Conservation (phyloP, 140 eudicot genomes). For the Flaveria floridana region DNA sequence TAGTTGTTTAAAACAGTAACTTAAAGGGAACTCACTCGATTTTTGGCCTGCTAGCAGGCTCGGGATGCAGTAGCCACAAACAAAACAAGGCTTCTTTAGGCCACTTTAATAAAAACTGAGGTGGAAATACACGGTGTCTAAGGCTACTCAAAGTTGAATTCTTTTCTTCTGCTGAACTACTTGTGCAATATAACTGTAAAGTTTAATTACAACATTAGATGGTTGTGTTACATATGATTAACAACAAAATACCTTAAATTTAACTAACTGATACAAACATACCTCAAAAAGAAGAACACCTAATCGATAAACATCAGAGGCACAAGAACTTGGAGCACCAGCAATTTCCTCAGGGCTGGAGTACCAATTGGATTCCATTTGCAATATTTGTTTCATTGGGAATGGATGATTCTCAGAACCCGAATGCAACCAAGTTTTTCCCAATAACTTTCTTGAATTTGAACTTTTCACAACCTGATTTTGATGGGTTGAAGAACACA, state of each 20-base stretch:
- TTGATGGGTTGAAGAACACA: background rate
- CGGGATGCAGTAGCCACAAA: constrained; percentile 84
- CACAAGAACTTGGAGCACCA: constrained; percentile 65
- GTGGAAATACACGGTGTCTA: constrained; percentile 88
- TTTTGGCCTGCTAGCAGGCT: constrained; percentile 77
- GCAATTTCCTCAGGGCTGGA: constrained; percentile 80
- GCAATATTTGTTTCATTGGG: constrained; percentile 78
- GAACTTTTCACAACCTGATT: background rate
- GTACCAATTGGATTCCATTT: constrained; percentile 81
- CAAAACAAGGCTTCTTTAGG: constrained; percentile 91
- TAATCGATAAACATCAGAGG: constrained; percentile 82
- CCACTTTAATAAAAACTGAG: constrained; percentile 79
- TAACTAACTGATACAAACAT: background rate
- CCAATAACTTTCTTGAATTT: constrained; percentile 5
- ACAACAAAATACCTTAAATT: background rate
- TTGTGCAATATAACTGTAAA: constrained; percentile 73
- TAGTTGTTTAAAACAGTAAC: background rate
- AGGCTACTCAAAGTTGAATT: constrained; percentile 66
- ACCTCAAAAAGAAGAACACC: constrained; percentile 97
- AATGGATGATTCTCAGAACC: constrained; percentile 33
- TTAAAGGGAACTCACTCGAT: constrained; percentile 49
- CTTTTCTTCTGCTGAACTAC: constrained; percentile 74
- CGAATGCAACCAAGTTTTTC: no score
- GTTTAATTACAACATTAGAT: background rate
- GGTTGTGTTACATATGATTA: constrained; percentile 12